Percentiles rank a stretch among this genome's conserved stretches.
Evolutionary conservation across 73 alveolate species (phyloP).

Genomic region (Durusdinium trenchii): DNA sequence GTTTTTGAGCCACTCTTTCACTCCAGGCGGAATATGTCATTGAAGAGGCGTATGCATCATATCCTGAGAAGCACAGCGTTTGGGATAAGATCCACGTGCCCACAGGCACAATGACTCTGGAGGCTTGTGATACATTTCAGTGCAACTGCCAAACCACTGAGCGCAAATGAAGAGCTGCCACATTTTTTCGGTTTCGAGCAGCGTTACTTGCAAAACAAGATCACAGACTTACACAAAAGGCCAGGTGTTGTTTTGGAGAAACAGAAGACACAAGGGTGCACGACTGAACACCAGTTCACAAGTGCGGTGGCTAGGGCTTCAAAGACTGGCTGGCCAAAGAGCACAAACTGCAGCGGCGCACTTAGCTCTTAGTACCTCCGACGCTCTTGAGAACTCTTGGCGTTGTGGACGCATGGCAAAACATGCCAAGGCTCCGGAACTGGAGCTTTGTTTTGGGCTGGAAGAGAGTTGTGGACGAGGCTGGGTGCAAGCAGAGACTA

Average conservation of each 20-base stretch:
- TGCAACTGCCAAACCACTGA: background rate
- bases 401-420: background rate
- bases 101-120: constrained; percentile 69
- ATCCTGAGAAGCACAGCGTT: constrained; percentile 93
- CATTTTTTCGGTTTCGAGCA: background rate
- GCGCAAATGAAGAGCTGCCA: background rate
- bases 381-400: background rate
- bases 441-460: constrained; percentile 93
- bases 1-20: background rate
- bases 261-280: no score
- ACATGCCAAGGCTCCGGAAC: constrained; percentile 42
- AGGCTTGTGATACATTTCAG: constrained; percentile 20
- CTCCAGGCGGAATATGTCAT: constrained; percentile 67
- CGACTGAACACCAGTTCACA: background rate
- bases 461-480: constrained; percentile 91
- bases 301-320: constrained; percentile 42
- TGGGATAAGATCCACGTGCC: constrained; percentile 89
- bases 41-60: constrained; percentile 81
- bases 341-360: constrained; percentile 63
- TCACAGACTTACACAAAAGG: background rate
- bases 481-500: background rate
- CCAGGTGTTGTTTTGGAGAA: background rate
- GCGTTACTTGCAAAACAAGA: background rate
- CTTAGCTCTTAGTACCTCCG: background rate
- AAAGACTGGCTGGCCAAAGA: constrained; percentile 78